Evolutionary conservation across 2,329 filamentous ascomycete genomes (phyloP), one percentile per base, ranked within the genome.

Genomic region (Colletotrichum sojae): DNA sequence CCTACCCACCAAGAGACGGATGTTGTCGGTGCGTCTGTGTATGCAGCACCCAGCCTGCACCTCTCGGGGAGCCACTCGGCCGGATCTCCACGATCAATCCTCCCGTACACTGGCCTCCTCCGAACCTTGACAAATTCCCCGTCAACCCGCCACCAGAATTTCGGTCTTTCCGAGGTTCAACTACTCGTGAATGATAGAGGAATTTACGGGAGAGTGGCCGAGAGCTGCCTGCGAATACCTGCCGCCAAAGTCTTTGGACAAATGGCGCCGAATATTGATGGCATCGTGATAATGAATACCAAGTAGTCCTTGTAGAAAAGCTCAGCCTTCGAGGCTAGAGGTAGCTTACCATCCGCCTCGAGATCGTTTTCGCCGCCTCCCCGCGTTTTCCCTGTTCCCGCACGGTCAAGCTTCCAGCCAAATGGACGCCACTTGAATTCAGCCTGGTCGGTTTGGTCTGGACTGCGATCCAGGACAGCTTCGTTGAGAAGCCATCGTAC

Each of bases 361-460:
- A 78, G 71, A 72, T 2, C 12, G 61, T 2, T 66, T 61, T 53
- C 74, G 73, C 15, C 43, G 31, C 16, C 22, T 46, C 22, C 20
- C 51, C 5, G 57, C 31, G 8, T 72, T 72, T 46, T 1, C 75
- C 70, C 20, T 72, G 72, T 2, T 48, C 54, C 20, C 25, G 71
- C 64, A 25, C 71, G 71, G 8, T 71, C 73, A 46, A 78, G 74
- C 15, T 63, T 67, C 52, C 75, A 75, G 63, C 40, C 40, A 43
- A 77, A 74, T 22, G 75, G 72, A 5, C 77, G 73, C 77, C 76
- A 78, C 40, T 78, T 73, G 4, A 78, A 39, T 0, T 75, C 76
- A 1, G 76, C 71, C n/a, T 79, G 69, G 20, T 73, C 67, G 0
- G 78, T 73, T 20, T 63, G 69, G 9, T 78, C 76, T 56, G 75